phyloP scores from a whole-genome alignment of 1,284 basidiomycete genomes.

The Stereum hirsutum region DNA sequence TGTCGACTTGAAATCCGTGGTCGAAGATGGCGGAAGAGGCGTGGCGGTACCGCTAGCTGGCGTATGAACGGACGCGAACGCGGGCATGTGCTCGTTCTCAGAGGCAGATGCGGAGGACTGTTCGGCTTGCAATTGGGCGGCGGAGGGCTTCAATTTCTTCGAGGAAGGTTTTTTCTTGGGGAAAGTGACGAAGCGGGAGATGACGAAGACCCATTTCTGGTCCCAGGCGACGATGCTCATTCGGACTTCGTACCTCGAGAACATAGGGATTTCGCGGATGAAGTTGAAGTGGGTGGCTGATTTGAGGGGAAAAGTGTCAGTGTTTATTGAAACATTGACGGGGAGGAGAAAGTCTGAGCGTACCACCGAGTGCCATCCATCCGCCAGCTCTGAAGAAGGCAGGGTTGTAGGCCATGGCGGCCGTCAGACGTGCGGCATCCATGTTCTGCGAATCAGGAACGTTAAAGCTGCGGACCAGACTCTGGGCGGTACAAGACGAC shows the following conservation, averaged over 20 bases:
- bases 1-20: conserved; percentile 14
- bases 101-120: no score
- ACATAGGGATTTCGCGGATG: conserved; percentile 72
- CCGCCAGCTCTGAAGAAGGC: conserved; percentile 56
- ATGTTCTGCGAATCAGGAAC: conserved; percentile 31
- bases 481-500: conserved; percentile 8
- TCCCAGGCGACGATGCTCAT: conserved; percentile 69
- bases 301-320: background rate
- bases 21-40: conserved; percentile 6
- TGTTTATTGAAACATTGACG: background rate
- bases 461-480: background rate
- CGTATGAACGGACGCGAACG: conserved; percentile 14
- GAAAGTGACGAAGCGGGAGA: conserved; percentile 60
- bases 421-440: conserved; percentile 39
- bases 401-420: conserved; percentile 43
- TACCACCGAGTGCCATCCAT: conserved; percentile 65
- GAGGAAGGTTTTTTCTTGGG: conserved; percentile 27
- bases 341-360: conserved; percentile 11
- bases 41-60: conserved; percentile 13
- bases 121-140: conserved; percentile 6
- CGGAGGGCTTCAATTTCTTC: conserved; percentile 5
- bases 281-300: conserved; percentile 67
- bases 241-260: conserved; percentile 62
- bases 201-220: conserved; percentile 77
- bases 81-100: no score